phyloP scores from a whole-genome alignment of 2,329 filamentous ascomycete species.

The Aspergillus versicolor region DNA sequence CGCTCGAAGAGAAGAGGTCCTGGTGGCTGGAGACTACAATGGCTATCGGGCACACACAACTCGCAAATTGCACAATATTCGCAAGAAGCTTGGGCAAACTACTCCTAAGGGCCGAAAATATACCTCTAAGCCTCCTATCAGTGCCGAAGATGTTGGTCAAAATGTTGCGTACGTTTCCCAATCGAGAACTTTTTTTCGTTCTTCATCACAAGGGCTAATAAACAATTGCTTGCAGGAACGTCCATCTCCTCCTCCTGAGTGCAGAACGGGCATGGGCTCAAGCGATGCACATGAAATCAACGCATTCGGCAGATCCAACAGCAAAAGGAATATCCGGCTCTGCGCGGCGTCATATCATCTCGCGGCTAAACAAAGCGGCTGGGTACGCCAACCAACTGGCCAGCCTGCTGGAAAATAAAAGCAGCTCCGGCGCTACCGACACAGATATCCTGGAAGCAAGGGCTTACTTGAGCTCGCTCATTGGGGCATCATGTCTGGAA shows the following conservation, averaged over 20 bases:
- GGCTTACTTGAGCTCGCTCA: constrained; percentile 76
- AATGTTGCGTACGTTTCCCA: constrained; percentile 67
- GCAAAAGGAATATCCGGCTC: constrained; percentile 73
- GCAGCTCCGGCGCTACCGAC: constrained; percentile 63
- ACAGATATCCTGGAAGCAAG: constrained; percentile 79
- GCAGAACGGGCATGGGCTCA: constrained; percentile 93
- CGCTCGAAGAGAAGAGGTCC: constrained; percentile 74
- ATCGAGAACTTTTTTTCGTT: neutral
- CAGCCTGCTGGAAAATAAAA: constrained; percentile 61
- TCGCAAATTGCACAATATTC: constrained; percentile 76
- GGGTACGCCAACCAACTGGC: constrained; percentile 68
- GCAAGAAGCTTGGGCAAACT: constrained; percentile 80
- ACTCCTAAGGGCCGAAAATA: constrained; percentile 88
- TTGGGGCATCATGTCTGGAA: constrained; percentile 78
- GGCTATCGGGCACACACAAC: constrained; percentile 78
- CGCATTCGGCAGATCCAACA: constrained; percentile 71
- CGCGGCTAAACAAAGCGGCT: constrained; percentile 77
- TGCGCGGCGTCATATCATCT: constrained; percentile 83
- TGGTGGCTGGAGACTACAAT: constrained; percentile 84
- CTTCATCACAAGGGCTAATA: neutral
- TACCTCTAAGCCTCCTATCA: constrained; percentile 66
- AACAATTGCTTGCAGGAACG: constrained; percentile 56
- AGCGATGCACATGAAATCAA: constrained; percentile 89
- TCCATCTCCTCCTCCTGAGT: constrained; percentile 75
- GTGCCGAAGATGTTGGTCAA: constrained; percentile 69